phyloP scores from a whole-genome alignment of 306 rosid species.

The Comarum palustre region DNA sequence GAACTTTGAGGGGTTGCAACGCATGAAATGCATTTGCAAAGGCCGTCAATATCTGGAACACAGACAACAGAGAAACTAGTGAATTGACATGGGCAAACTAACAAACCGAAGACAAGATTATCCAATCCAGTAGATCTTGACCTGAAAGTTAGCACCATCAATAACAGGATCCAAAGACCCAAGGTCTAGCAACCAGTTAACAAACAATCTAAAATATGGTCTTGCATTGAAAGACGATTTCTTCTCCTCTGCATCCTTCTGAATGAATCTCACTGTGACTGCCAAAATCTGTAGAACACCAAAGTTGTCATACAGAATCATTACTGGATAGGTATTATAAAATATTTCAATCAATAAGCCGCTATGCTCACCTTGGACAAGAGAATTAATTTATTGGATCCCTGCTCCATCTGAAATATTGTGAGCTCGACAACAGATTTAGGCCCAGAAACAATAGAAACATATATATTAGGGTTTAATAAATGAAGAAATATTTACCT shows the following conservation, averaged over 20 bases:
- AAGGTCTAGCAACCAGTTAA: constrained; percentile 87
- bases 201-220: constrained; percentile 87
- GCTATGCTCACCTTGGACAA: constrained; percentile 63
- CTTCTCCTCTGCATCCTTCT: constrained; percentile 88
- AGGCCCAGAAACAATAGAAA: neutral
- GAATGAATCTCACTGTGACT: constrained; percentile 68
- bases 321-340: constrained; percentile 2
- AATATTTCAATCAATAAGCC: neutral
- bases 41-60: constrained; percentile 70
- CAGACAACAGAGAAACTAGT: constrained; percentile 19
- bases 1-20: constrained; percentile 90
- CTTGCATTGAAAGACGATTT: constrained; percentile 77
- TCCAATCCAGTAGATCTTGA: constrained; percentile 29
- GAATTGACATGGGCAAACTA: constrained; percentile 10
- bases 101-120: constrained; percentile 10
- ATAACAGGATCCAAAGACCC: constrained; percentile 77
- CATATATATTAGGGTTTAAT: neutral
- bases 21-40: constrained; percentile 91
- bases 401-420: constrained; percentile 51
- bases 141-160: constrained; percentile 96
- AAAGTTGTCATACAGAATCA: constrained; percentile 23
- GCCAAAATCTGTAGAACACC: constrained; percentile 60
- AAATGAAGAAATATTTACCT: constrained; percentile 44
- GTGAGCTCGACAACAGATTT: constrained; percentile 6
- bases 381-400: constrained; percentile 60